phyloP scores from a whole-genome alignment of 805 yeast genomes.

The Metschnikowia kofuensis region DNA sequence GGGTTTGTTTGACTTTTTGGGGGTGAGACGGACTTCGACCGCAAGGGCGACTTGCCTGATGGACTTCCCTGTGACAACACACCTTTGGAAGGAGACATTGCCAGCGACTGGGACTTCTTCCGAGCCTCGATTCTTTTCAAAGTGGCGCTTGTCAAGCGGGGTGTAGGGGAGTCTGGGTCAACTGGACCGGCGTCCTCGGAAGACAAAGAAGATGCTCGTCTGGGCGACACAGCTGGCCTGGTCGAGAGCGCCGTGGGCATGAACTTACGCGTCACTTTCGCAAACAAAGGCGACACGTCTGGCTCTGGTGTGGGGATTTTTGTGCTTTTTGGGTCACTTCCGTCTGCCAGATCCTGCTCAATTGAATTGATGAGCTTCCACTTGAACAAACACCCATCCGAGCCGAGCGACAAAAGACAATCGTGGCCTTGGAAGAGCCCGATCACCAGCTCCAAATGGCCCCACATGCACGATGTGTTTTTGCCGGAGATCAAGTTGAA shows the following conservation, averaged over 20 bases:
- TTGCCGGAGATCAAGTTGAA: slow-evolving; percentile 47
- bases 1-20: slow-evolving; percentile 14
- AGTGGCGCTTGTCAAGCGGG: slow-evolving; percentile 30
- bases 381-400: slow-evolving; percentile 52
- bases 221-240: slow-evolving; percentile 8
- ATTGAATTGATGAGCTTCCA: slow-evolving; percentile 32
- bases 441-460: slow-evolving; percentile 45
- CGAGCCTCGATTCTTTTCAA: slow-evolving; percentile 33
- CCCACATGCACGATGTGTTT: slow-evolving; percentile 54
- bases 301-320: not conserved
- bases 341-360: not conserved
- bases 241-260: slow-evolving; percentile 17
- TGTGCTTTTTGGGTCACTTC: not conserved
- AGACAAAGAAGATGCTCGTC: slow-evolving; percentile 5
- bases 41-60: slow-evolving; percentile 6
- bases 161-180: slow-evolving; percentile 19
- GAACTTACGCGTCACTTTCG: slow-evolving; percentile 35
- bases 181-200: slow-evolving; percentile 1
- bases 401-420: slow-evolving; percentile 43
- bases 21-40: slow-evolving; percentile 9
- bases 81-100: not conserved
- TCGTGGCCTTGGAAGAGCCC: slow-evolving; percentile 31
- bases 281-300: slow-evolving; percentile 18
- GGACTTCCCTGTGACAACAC: not conserved
- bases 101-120: slow-evolving; percentile 8